Percentiles rank a stretch among this genome's conserved stretches.
phyloP scores from a whole-genome alignment of 83 land plant genomes.

The Diphasiastrum complanatum region DNA sequence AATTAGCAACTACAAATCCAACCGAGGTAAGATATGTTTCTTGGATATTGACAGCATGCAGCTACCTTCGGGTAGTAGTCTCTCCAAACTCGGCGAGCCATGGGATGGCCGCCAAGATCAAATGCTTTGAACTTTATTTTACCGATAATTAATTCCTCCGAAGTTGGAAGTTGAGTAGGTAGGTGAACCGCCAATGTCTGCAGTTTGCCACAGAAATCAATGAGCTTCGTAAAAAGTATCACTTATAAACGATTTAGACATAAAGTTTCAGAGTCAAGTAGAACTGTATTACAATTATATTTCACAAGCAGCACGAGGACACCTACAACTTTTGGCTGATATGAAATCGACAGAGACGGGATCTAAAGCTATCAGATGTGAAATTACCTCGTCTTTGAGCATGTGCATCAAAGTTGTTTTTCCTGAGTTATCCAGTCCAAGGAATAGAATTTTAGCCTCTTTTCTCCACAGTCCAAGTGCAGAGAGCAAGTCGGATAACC shows the following conservation, averaged over 20 bases:
- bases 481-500: constrained; percentile 27
- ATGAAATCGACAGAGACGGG: neutral
- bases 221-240: neutral
- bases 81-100: constrained; percentile 33
- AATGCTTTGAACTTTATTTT: constrained; percentile 35
- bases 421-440: constrained; percentile 28
- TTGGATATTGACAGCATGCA: neutral
- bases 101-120: constrained; percentile 30
- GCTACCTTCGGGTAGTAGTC: constrained; percentile 27
- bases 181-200: constrained; percentile 30
- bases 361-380: neutral
- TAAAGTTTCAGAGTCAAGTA: neutral
- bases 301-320: neutral
- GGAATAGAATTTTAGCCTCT: constrained; percentile 28
- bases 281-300: neutral
- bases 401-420: constrained; percentile 25
- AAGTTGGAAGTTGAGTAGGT: constrained; percentile 28
- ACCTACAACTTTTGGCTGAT: neutral
- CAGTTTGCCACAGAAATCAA: neutral
- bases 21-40: neutral
- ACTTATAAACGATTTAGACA: neutral
- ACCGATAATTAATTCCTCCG: constrained; percentile 27
- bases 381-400: constrained; percentile 29
- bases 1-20: neutral
- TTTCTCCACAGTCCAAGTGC: constrained; percentile 24